These are phyloP conservation scores for Linaria vulgaris DNA, from an alignment of 257 asterid species.

Conservation along the genomic window DNA sequence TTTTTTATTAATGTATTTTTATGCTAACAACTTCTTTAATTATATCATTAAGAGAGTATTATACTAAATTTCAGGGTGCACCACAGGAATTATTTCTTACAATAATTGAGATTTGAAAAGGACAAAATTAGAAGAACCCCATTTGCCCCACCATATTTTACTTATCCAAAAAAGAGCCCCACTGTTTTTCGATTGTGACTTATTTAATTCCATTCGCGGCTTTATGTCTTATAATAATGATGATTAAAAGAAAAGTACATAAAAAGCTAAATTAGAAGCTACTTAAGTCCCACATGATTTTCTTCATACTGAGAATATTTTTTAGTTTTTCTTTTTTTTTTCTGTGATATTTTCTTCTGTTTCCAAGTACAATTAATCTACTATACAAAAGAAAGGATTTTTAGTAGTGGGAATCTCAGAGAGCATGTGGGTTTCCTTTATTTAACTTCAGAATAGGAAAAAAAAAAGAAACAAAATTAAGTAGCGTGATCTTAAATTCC, in stretches of 20 bases:
- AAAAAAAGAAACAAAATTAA: conserved; percentile 2
- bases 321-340: background rate
- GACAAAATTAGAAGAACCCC: conserved; percentile 35
- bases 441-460: conserved; percentile 11
- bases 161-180: conserved; percentile 31
- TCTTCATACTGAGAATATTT: conserved; percentile 2
- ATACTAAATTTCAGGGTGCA: background rate
- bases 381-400: background rate
- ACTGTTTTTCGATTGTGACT: conserved; percentile 43
- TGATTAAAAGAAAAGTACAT: conserved; percentile 41
- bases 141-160: too few relatives aligned
- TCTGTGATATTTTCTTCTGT: too few relatives aligned
- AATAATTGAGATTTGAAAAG: conserved; percentile 27
- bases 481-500: conserved; percentile 26
- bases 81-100: background rate
- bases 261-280: conserved; percentile 25
- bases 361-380: conserved; percentile 19
- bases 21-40: too few relatives aligned
- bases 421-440: conserved; percentile 17
- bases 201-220: conserved; percentile 36
- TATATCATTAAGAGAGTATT: background rate
- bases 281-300: conserved; percentile 4
- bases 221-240: conserved; percentile 46
- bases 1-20: too few relatives aligned
- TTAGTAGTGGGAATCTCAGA: conserved; percentile 21